Conservation (phyloP, 768 basidiomycete genomes). For the Podaxis carcinomalis region DNA sequence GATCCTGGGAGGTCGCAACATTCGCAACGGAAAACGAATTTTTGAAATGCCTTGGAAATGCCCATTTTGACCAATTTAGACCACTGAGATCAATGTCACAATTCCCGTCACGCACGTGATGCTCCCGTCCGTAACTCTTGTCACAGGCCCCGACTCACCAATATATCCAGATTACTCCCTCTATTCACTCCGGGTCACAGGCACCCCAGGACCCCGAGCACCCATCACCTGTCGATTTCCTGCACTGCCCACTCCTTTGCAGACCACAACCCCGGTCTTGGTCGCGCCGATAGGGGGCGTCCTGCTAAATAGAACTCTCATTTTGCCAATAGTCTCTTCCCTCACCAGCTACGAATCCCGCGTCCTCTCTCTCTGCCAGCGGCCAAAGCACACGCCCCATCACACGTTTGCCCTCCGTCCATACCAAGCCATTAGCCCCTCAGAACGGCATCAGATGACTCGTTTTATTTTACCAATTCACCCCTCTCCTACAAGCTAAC, state of each 20-base stretch:
- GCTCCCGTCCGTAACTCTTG: background rate
- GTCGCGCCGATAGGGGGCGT: conserved; percentile 5
- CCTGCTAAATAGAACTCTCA: background rate
- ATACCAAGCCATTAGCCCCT: background rate
- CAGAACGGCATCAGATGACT: conserved; percentile 15
- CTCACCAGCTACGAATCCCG: background rate
- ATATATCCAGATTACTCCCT: conserved; percentile 6
- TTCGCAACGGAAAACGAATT: conserved; percentile 26
- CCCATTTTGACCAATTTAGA: conserved; percentile 9
- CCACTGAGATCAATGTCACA: background rate
- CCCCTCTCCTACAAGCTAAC: conserved; percentile 4
- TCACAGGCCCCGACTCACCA: background rate
- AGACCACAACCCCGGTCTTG: conserved; percentile 11
- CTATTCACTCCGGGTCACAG: conserved; percentile 10
- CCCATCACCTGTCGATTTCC: conserved; percentile 6
- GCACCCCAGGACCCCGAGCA: conserved; percentile 2
- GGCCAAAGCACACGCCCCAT: conserved; percentile 14
- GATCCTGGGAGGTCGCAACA: conserved; percentile 33
- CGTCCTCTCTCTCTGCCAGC: background rate
- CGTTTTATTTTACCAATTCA: conserved; percentile 1
- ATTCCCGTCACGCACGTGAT: background rate
- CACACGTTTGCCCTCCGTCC: conserved; percentile 24
- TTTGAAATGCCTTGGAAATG: conserved; percentile 26
- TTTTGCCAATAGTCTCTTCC: too few relatives aligned
- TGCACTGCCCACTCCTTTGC: background rate